Percentiles rank a stretch among this genome's conserved stretches.
Conservation (phyloP, 2,329 filamentous ascomycete species). For the Neofusicoccum cordaticola region DNA sequence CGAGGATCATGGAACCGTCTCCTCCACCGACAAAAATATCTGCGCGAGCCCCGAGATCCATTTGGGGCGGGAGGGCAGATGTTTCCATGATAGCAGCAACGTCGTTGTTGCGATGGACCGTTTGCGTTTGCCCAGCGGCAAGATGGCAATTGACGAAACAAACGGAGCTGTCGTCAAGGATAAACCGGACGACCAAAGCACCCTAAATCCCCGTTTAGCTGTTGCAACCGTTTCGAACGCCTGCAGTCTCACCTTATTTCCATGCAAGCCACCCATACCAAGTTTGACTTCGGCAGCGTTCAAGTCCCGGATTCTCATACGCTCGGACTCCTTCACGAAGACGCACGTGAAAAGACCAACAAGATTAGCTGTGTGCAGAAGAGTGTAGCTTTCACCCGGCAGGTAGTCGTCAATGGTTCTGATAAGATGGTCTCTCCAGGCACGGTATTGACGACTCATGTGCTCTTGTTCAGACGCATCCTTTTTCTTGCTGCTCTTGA, state of each 20-base stretch:
- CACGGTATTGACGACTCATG: slow-evolving; percentile 96
- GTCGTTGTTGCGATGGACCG: slow-evolving; percentile 87
- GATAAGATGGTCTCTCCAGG: slow-evolving; percentile 89
- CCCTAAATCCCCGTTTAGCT: slow-evolving; percentile 50
- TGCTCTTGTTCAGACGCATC: slow-evolving; percentile 80
- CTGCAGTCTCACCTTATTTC: slow-evolving; percentile 68
- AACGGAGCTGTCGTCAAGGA: slow-evolving; percentile 87
- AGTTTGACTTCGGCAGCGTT: slow-evolving; percentile 84
- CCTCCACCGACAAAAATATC: slow-evolving; percentile 88
- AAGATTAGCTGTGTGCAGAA: slow-evolving; percentile 84
- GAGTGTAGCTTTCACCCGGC: slow-evolving; percentile 73
- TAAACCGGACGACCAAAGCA: slow-evolving; percentile 85
- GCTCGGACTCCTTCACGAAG: slow-evolving; percentile 80
- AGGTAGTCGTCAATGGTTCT: slow-evolving; percentile 80
- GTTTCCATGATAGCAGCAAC: slow-evolving; percentile 85
- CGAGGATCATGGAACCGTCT: slow-evolving; percentile 89
- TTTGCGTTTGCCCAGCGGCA: slow-evolving; percentile 88
- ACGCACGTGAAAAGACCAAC: slow-evolving; percentile 95
- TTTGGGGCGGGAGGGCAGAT: slow-evolving; percentile 68
- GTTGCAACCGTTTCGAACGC: not conserved
- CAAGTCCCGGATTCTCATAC: slow-evolving; percentile 73
- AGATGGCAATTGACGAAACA: slow-evolving; percentile 98
- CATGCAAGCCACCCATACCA: slow-evolving; percentile 91
- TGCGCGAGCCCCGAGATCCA: slow-evolving; percentile 61
- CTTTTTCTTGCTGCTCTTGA: slow-evolving; percentile 75